Evolutionary conservation across 2,329 filamentous ascomycete species (phyloP).

Genomic region (Claviceps sp.): DNA sequence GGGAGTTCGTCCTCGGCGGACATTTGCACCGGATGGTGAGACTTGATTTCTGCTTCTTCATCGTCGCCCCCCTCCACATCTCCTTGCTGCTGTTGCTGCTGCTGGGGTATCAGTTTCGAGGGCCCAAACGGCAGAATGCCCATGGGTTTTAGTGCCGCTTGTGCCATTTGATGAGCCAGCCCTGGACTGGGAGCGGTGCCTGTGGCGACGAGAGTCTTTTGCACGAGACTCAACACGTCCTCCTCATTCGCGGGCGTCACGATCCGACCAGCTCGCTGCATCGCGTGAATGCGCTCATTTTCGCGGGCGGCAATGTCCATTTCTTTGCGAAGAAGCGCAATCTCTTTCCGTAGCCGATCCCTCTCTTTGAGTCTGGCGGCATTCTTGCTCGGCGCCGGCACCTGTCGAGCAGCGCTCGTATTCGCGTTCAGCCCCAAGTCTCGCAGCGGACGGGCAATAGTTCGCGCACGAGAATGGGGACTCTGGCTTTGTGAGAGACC

Average conservation of each 20-base stretch:
- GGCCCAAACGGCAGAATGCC: slow-evolving; percentile 38
- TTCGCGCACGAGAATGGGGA: background rate
- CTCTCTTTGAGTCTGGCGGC: slow-evolving; percentile 37
- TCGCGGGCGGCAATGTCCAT: slow-evolving; percentile 43
- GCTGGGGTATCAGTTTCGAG: slow-evolving; percentile 13
- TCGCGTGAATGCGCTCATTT: slow-evolving; percentile 37
- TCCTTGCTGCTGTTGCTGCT: slow-evolving; percentile 7
- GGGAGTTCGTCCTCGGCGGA: slow-evolving; percentile 51
- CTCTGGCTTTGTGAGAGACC: slow-evolving; percentile 2
- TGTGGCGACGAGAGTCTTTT: slow-evolving; percentile 24
- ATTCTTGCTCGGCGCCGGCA: slow-evolving; percentile 28
- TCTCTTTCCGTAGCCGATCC: slow-evolving; percentile 40
- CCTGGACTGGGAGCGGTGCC: slow-evolving; percentile 15
- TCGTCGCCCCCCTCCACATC: slow-evolving; percentile 14
- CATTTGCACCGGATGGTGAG: slow-evolving; percentile 52
- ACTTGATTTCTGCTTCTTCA: slow-evolving; percentile 31
- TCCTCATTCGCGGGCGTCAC: slow-evolving; percentile 21
- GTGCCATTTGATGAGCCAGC: slow-evolving; percentile 29
- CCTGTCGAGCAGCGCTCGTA: slow-evolving; percentile 26
- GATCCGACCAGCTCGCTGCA: slow-evolving; percentile 25
- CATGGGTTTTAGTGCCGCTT: slow-evolving; percentile 36
- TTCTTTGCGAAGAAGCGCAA: slow-evolving; percentile 44
- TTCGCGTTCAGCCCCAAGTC: slow-evolving; percentile 5
- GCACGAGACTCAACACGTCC: slow-evolving; percentile 27
- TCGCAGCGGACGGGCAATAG: slow-evolving; percentile 1